A percentile compares a stretch with the other conserved stretches of the same genome.
phyloP scores from a whole-genome alignment of 768 basidiomycete species.

The Mycena rebaudengoi region DNA sequence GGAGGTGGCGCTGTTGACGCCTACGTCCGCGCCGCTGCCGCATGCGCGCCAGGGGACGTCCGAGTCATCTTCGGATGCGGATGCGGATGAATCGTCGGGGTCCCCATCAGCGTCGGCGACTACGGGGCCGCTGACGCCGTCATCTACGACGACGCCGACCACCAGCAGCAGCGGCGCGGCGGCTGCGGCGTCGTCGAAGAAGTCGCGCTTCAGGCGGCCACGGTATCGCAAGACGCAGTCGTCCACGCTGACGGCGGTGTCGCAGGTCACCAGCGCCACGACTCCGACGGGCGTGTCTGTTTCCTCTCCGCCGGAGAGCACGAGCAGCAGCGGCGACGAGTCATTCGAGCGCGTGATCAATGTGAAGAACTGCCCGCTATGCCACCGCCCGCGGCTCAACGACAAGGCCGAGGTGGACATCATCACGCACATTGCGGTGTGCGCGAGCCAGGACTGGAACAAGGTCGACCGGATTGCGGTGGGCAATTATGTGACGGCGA shows the following conservation, averaged over 20 bases:
- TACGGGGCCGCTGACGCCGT: not conserved
- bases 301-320: constrained; percentile 11
- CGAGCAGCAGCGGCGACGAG: constrained; percentile 39
- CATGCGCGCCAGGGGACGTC: constrained; percentile 42
- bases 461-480: constrained; percentile 90
- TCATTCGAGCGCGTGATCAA: constrained; percentile 90
- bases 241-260: constrained; percentile 23
- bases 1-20: constrained; percentile 42
- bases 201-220: constrained; percentile 31
- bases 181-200: constrained; percentile 20
- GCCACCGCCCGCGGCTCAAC: constrained; percentile 86
- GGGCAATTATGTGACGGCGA: constrained; percentile 92
- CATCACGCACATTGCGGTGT: constrained; percentile 95
- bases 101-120: constrained; percentile 26
- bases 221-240: constrained; percentile 28
- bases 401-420: constrained; percentile 94
- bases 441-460: constrained; percentile 93
- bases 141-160: constrained; percentile 17
- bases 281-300: not conserved
- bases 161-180: not conserved
- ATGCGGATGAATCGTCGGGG: constrained; percentile 43
- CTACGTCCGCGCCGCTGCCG: constrained; percentile 10
- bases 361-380: constrained; percentile 92
- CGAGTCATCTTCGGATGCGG: constrained; percentile 56
- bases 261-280: constrained; percentile 26